These are phyloP conservation scores for Euphrasia confusa DNA, from an alignment of 257 asterid species.

Conservation along the genomic window DNA sequence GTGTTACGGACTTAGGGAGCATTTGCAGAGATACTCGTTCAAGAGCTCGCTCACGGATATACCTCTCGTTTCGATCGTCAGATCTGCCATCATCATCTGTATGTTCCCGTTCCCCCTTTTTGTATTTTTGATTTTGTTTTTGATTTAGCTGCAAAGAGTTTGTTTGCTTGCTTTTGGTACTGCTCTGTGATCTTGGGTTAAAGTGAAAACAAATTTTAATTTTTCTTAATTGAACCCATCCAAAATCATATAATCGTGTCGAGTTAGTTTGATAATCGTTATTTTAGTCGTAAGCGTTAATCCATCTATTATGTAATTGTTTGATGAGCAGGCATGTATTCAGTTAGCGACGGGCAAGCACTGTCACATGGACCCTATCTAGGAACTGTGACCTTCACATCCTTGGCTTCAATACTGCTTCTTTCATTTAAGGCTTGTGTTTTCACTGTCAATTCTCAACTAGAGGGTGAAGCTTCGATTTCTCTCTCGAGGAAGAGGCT, in stretches of 20 bases:
- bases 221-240: background rate
- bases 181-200: too few relatives aligned
- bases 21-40: slow-evolving; percentile 72
- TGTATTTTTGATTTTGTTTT: background rate
- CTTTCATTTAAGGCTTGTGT: slow-evolving; percentile 83
- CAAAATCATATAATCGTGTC: background rate
- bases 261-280: background rate
- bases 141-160: background rate
- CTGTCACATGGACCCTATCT: slow-evolving; percentile 85
- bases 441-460: slow-evolving; percentile 77
- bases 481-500: slow-evolving; percentile 80
- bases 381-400: slow-evolving; percentile 76
- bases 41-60: slow-evolving; percentile 87
- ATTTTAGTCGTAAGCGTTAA: slow-evolving; percentile 8
- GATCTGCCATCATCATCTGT: slow-evolving; percentile 84
- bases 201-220: background rate
- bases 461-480: slow-evolving; percentile 64
- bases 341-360: slow-evolving; percentile 61
- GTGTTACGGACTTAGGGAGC: slow-evolving; percentile 61
- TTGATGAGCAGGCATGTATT: slow-evolving; percentile 63
- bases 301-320: slow-evolving; percentile 22
- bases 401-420: slow-evolving; percentile 60
- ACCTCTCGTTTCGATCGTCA: slow-evolving; percentile 73
- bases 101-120: slow-evolving; percentile 19
- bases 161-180: too few relatives aligned